Percentiles rank a stretch among this genome's conserved stretches.
phyloP scores from a whole-genome alignment of 805 yeast species.

The Diddensiella transvaalensis region DNA sequence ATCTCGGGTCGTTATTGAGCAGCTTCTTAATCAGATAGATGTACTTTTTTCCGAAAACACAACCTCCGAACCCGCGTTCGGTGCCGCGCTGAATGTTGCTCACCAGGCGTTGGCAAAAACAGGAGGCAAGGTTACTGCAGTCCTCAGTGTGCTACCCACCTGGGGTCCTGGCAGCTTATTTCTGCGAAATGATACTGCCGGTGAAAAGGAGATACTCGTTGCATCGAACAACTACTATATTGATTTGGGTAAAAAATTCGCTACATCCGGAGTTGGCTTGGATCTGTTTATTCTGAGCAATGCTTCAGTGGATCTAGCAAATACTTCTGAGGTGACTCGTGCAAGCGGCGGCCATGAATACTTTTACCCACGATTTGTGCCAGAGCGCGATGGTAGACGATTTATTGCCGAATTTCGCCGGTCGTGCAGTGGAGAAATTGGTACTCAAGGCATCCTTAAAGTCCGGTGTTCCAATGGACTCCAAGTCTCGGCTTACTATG shows the following conservation, averaged over 20 bases:
- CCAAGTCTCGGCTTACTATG: constrained; percentile 73
- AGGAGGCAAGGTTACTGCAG: constrained; percentile 78
- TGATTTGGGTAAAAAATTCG: constrained; percentile 53
- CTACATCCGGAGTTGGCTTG: constrained; percentile 61
- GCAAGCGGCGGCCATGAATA: constrained; percentile 69
- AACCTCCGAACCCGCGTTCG: constrained; percentile 64
- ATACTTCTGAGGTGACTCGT: constrained; percentile 59
- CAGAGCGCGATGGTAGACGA: constrained; percentile 65
- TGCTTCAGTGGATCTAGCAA: constrained; percentile 66
- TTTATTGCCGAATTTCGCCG: constrained; percentile 58
- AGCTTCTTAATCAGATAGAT: constrained; percentile 61
- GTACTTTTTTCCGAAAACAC: constrained; percentile 38
- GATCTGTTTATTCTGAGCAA: constrained; percentile 71
- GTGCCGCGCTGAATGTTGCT: constrained; percentile 74
- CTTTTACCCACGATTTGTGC: constrained; percentile 63
- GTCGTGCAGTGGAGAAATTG: constrained; percentile 44
- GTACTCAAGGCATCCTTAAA: constrained; percentile 78
- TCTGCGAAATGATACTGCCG: constrained; percentile 31
- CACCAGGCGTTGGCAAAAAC: constrained; percentile 49
- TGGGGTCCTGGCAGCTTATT: constrained; percentile 69
- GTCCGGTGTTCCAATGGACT: constrained; percentile 85
- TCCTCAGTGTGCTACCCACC: constrained; percentile 68
- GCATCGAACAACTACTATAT: constrained; percentile 62
- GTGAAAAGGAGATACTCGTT: constrained; percentile 50
- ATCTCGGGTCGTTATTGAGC: constrained; percentile 59